A percentile compares a stretch with the other conserved stretches of the same genome.
Conservation (phyloP, 2,329 filamentous ascomycete genomes). For the Exophiala phaeomuriformis region DNA sequence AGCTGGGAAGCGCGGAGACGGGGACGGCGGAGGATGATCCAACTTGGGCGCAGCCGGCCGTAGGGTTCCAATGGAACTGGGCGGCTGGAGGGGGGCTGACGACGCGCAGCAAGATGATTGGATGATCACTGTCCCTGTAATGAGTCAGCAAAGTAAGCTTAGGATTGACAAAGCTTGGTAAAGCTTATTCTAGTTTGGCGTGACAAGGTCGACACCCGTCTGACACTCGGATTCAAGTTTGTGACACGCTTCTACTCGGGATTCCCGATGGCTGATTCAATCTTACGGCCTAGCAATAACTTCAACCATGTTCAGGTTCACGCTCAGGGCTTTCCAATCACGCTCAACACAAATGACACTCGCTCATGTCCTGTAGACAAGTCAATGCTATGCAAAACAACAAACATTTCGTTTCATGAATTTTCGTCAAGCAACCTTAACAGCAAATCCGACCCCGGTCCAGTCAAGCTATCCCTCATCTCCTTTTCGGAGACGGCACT, state of each 20-base stretch:
- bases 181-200: too few relatives aligned
- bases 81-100: neutral
- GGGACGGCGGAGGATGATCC: neutral
- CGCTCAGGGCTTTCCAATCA: neutral
- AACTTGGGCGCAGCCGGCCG: neutral
- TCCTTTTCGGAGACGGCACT: constrained; percentile 77
- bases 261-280: too few relatives aligned
- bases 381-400: constrained; percentile 10
- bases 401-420: constrained; percentile 5
- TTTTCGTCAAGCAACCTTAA: constrained; percentile 33
- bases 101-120: neutral
- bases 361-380: constrained; percentile 8
- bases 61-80: neutral
- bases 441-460: constrained; percentile 45
- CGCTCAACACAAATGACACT: constrained; percentile 7
- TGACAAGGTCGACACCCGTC: too few relatives aligned
- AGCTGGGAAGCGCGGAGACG: neutral
- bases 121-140: too few relatives aligned
- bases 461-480: constrained; percentile 60
- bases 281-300: too few relatives aligned
- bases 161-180: too few relatives aligned
- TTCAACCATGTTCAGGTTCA: too few relatives aligned
- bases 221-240: too few relatives aligned
- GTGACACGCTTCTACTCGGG: too few relatives aligned
- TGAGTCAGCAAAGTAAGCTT: too few relatives aligned